phyloP scores from a whole-genome alignment of 2,329 filamentous ascomycete genomes.

The Aspergillus aculeatus region DNA sequence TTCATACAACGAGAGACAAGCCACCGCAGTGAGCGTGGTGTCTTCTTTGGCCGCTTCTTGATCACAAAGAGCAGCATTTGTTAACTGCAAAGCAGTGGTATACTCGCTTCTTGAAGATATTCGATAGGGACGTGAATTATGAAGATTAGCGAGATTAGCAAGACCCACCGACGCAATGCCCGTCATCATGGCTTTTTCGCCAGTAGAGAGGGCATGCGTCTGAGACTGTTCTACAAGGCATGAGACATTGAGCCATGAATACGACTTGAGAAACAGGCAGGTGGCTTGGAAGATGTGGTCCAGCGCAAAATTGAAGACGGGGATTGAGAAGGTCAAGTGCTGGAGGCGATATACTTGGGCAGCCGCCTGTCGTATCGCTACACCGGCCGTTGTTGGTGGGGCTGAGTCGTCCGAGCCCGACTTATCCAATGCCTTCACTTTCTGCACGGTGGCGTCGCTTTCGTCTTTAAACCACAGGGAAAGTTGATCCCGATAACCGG shows the following conservation, averaged over 20 bases:
- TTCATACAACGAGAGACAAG: constrained; percentile 2
- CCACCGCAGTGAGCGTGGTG: constrained; percentile 3
- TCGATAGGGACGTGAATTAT: not conserved
- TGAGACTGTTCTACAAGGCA: not conserved
- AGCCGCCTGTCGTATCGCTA: not conserved
- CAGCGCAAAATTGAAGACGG: constrained; percentile 2
- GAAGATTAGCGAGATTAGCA: not conserved
- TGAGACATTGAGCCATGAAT: not conserved
- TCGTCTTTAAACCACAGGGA: constrained; percentile 3
- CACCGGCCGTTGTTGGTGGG: not conserved
- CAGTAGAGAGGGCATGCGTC: not conserved
- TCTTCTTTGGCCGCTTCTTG: not conserved
- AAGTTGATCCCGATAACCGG: constrained; percentile 3
- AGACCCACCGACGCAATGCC: constrained; percentile 3
- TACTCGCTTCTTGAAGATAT: not conserved
- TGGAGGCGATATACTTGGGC: not conserved
- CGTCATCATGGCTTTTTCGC: constrained; percentile 4
- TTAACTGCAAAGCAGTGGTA: not conserved
- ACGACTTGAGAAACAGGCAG: constrained; percentile 1
- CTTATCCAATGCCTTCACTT: not conserved
- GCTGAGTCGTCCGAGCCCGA: not conserved
- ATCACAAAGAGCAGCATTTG: not conserved
- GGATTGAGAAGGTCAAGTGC: not conserved
- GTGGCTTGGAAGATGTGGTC: constrained; percentile 3
- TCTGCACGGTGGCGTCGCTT: not conserved